Evolutionary conservation across 164 flowering plant species (phyloP).

Genomic region (Aristolochia contorta): DNA sequence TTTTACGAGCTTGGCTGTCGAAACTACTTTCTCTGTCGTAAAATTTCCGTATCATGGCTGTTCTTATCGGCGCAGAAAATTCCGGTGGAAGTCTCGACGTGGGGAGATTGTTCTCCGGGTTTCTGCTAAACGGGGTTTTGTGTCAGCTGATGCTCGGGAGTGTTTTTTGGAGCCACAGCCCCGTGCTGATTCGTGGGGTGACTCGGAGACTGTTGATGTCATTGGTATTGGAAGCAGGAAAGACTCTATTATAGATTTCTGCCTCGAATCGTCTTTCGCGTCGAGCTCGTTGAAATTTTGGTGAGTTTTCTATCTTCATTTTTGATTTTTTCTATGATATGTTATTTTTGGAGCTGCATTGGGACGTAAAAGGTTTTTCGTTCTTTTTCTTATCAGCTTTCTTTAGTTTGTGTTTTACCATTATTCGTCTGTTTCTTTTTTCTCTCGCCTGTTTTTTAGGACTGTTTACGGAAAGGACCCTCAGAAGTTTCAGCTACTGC

Average conservation of each 20-base stretch:
- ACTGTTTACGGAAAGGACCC: constrained; percentile 37
- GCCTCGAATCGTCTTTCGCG: constrained; percentile 46
- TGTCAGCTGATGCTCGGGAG: background rate
- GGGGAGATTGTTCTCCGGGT: constrained; percentile 6
- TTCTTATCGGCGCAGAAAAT: constrained; percentile 2
- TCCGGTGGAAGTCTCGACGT: constrained; percentile 5
- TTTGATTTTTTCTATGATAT: background rate
- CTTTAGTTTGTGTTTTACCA: background rate
- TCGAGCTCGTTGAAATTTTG: constrained; percentile 54
- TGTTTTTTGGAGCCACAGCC: background rate
- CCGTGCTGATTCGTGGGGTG: constrained; percentile 15
- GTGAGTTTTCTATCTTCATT: constrained; percentile 17
- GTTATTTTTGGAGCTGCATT: too few relatives aligned
- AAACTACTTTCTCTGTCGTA: background rate
- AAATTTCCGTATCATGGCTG: constrained; percentile 6
- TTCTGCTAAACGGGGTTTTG: background rate
- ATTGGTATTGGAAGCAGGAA: constrained; percentile 73
- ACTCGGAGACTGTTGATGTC: constrained; percentile 36
- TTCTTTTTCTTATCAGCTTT: background rate
- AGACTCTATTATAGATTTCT: constrained; percentile 67
- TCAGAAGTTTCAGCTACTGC: constrained; percentile 38
- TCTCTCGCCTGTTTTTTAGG: constrained; percentile 34
- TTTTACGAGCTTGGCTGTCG: too few relatives aligned
- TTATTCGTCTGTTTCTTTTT: background rate
- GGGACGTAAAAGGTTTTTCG: background rate